phyloP scores from a whole-genome alignment of 2,329 filamentous ascomycete genomes.

The Periconia sp. region DNA sequence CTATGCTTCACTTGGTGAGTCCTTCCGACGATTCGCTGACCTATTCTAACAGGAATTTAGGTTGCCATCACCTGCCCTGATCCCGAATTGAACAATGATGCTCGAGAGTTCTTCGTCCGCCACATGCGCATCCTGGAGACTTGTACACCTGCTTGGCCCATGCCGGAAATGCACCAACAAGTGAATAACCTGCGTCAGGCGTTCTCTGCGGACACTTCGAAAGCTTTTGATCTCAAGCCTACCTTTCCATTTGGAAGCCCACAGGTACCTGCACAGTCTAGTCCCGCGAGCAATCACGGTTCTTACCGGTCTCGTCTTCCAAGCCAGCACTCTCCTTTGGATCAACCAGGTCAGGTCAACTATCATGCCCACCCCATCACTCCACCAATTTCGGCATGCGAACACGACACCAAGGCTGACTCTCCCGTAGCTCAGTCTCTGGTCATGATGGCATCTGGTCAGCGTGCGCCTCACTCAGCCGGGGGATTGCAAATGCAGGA shows the following conservation, averaged over 20 bases:
- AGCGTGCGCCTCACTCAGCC: constrained; percentile 57
- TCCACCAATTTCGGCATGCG: constrained; percentile 76
- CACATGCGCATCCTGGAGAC: constrained; percentile 94
- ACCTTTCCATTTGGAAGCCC: constrained; percentile 88
- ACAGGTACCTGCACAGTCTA: constrained; percentile 65
- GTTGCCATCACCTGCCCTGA: constrained; percentile 93
- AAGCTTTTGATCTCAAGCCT: constrained; percentile 87
- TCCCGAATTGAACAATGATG: constrained; percentile 82
- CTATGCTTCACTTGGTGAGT: constrained; percentile 89
- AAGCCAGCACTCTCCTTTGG: constrained; percentile 56
- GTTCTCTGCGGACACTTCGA: constrained; percentile 84
- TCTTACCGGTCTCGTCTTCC: constrained; percentile 59
- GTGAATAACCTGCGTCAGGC: constrained; percentile 88
- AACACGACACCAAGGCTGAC: constrained; percentile 77
- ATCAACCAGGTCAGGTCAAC: constrained; percentile 65
- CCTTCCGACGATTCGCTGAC: neutral
- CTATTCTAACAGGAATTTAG: constrained; percentile 60
- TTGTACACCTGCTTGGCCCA: constrained; percentile 81
- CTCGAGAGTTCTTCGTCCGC: constrained; percentile 85
- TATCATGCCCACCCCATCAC: constrained; percentile 74
- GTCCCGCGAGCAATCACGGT: constrained; percentile 62
- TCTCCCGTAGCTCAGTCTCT: constrained; percentile 75
- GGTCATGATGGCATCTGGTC: constrained; percentile 69
- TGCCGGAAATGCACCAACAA: constrained; percentile 88
- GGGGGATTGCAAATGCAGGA: constrained; percentile 66